Conservation (phyloP, 1,284 basidiomycete species). For the Coniophora puteana region DNA sequence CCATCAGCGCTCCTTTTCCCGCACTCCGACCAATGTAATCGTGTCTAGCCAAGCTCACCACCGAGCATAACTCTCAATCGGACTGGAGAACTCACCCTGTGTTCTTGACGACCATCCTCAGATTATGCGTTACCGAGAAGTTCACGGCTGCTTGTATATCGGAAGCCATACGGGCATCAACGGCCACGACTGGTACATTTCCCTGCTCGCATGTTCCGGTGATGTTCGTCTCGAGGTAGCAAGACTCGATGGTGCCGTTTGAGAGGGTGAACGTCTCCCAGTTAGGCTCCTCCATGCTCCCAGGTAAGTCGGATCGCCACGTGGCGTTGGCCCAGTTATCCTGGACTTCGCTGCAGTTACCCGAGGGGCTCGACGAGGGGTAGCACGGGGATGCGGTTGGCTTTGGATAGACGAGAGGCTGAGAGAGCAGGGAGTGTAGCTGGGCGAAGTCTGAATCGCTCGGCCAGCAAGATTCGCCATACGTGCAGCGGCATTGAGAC, state of each 20-base stretch:
- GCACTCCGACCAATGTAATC: conserved; percentile 8
- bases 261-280: conserved; percentile 35
- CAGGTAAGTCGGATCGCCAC: conserved; percentile 38
- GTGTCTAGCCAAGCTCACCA: background rate
- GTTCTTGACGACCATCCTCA: conserved; percentile 1
- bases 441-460: conserved; percentile 24
- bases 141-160: conserved; percentile 17
- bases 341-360: conserved; percentile 26
- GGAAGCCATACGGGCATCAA: conserved; percentile 3
- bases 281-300: conserved; percentile 35
- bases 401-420: conserved; percentile 18
- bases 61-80: conserved; percentile 12
- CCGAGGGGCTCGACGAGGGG: conserved; percentile 9
- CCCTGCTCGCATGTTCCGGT: conserved; percentile 12
- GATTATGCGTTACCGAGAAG: conserved; percentile 29
- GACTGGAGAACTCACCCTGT: conserved; percentile 4
- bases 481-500: conserved; percentile 22
- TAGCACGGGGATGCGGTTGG: conserved; percentile 23
- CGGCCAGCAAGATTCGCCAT: conserved; percentile 37
- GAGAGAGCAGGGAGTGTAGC: conserved; percentile 22
- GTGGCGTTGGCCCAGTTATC: conserved; percentile 26
- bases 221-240: conserved; percentile 14
- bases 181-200: conserved; percentile 14
- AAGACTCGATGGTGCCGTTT: conserved; percentile 32
- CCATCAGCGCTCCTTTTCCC: conserved; percentile 2